A percentile compares a stretch with the other conserved stretches of the same genome.
Conservation (phyloP, 2,329 filamentous ascomycete species). For the Penicillium sp. region DNA sequence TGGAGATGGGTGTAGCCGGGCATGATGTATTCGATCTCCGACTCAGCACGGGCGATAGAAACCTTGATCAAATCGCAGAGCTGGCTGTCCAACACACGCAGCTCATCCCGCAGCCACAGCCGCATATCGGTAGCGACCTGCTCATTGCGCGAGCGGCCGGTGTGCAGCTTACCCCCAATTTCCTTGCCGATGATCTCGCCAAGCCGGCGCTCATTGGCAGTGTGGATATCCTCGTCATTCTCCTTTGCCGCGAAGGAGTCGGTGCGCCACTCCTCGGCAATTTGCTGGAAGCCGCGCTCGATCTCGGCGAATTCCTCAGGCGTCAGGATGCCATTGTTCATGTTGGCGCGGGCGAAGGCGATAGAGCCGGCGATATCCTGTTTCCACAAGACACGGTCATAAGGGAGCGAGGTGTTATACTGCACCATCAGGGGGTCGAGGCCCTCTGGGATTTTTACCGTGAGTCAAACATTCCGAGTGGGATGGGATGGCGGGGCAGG, state of each 20-base stretch:
- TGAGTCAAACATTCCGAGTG: conserved; percentile 14
- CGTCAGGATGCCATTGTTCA: conserved; percentile 67
- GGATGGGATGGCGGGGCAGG: conserved; percentile 3
- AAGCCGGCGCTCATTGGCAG: conserved; percentile 64
- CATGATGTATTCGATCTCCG: conserved; percentile 72
- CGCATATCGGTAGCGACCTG: conserved; percentile 88
- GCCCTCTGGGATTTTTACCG: conserved; percentile 51
- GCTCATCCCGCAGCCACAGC: conserved; percentile 73
- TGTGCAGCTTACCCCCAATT: conserved; percentile 82
- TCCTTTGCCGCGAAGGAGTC: conserved; percentile 34
- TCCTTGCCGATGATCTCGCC: conserved; percentile 83
- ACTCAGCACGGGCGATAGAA: conserved; percentile 62
- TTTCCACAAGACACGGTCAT: conserved; percentile 70
- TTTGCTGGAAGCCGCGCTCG: conserved; percentile 61
- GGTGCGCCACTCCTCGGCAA: conserved; percentile 44
- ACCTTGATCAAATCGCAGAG: conserved; percentile 66
- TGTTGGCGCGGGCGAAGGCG: conserved; percentile 75
- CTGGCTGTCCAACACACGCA: conserved; percentile 62
- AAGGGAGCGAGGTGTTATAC: conserved; percentile 77
- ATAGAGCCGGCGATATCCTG: conserved; percentile 76
- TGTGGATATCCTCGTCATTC: conserved; percentile 58
- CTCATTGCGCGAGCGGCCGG: conserved; percentile 80
- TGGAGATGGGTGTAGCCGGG: conserved; percentile 86
- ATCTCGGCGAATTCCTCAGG: conserved; percentile 67
- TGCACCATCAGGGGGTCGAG: conserved; percentile 80